phyloP scores from a whole-genome alignment of 2,329 filamentous ascomycete species.

The Tolypocladium ovalisporum region DNA sequence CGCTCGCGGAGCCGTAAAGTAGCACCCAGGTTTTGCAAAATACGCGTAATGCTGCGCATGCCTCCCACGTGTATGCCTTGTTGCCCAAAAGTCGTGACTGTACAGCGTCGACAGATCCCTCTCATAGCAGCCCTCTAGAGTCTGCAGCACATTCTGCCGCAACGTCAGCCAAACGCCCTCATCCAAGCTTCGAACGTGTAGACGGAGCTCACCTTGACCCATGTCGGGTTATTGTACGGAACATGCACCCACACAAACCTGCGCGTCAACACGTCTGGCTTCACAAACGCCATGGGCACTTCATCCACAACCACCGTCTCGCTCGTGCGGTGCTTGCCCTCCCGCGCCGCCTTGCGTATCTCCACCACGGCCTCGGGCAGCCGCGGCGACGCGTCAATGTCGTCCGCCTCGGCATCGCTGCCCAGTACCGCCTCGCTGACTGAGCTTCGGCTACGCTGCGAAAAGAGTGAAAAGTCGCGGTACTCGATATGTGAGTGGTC shows the following conservation, averaged over 20 bases:
- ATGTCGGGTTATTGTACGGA: constrained; percentile 45
- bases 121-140: constrained; percentile 25
- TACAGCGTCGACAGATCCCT: constrained; percentile 28
- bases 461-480: constrained; percentile 24
- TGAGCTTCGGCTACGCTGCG: constrained; percentile 21
- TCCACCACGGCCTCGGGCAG: constrained; percentile 22
- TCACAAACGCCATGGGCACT: constrained; percentile 17
- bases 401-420: constrained; percentile 13
- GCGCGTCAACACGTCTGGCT: constrained; percentile 22
- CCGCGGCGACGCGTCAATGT: constrained; percentile 17
- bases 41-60: constrained; percentile 39
- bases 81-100: constrained; percentile 36
- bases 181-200: background rate
- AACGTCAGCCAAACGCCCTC: background rate
- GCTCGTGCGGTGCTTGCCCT: constrained; percentile 8
- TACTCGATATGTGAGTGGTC: constrained; percentile 19
- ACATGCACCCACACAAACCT: constrained; percentile 50
- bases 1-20: constrained; percentile 28
- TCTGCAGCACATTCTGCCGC: constrained; percentile 30
- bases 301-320: constrained; percentile 20
- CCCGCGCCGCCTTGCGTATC: constrained; percentile 14
- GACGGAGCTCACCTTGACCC: constrained; percentile 36
- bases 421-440: constrained; percentile 7
- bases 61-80: constrained; percentile 34
- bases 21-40: constrained; percentile 37